A percentile compares a stretch with the other conserved stretches of the same genome.
Conservation (phyloP, 208 protist species). For the Lotmaria passim region DNA sequence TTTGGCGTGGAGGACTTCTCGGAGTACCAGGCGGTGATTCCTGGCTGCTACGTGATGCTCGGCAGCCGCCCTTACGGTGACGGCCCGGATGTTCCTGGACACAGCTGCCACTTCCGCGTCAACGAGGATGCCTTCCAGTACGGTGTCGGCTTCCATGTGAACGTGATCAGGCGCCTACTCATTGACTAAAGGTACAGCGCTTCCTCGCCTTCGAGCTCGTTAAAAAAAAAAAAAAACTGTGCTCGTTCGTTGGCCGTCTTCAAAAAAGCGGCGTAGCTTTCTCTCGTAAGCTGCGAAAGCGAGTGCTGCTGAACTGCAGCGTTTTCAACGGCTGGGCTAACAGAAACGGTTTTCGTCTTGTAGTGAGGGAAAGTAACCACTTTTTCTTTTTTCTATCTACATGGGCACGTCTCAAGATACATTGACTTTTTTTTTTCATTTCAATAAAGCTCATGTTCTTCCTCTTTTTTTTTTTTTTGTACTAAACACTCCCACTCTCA, state of each 20-base stretch:
- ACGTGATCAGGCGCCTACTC: constrained; percentile 32
- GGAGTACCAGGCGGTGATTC: no score
- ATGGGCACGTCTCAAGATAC: no score
- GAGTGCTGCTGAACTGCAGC: no score
- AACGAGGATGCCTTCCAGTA: constrained; percentile 53
- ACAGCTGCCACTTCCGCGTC: constrained; percentile 57
- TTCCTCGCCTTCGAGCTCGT: not conserved
- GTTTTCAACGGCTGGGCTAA: no score
- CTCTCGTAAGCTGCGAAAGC: no score
- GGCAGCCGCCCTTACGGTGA: constrained; percentile 2
- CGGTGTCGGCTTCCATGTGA: constrained; percentile 59
- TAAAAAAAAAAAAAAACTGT: no score
- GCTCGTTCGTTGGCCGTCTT: not conserved
- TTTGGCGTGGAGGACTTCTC: constrained; percentile 77
- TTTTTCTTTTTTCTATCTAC: not conserved
- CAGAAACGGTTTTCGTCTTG: no score
- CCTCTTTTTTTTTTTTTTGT: not conserved
- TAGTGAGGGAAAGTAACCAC: no score
- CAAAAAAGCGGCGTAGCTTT: no score
- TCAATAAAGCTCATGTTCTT: not conserved
- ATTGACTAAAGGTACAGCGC: constrained; percentile 3
- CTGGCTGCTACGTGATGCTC: constrained; percentile 13
- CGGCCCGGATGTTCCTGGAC: not conserved
- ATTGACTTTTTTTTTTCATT: no score
- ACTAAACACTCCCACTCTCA: not conserved